These are phyloP conservation scores for Salix suchowensis DNA, from an alignment of 345 rosid species.

Conservation along the genomic window DNA sequence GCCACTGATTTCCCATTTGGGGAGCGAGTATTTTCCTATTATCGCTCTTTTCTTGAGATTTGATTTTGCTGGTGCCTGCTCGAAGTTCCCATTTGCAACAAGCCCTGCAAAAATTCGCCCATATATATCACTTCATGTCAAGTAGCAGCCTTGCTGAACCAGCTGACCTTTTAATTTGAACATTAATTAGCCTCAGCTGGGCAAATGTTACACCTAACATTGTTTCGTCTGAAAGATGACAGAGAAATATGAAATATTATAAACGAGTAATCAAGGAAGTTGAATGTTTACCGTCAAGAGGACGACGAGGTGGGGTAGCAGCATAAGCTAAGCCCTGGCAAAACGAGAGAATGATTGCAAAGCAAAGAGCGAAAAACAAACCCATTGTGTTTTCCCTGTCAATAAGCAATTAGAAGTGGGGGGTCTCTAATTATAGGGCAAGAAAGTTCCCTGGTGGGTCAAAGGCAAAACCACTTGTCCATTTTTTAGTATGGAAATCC, in stretches of 20 bases:
- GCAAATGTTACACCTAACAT: no score
- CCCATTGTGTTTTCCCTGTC: slow-evolving; percentile 13
- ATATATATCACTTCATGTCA: not conserved
- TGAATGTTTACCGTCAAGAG: slow-evolving; percentile 30
- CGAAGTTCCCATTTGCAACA: slow-evolving; percentile 69
- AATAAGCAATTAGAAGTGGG: not conserved
- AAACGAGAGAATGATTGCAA: slow-evolving; percentile 13
- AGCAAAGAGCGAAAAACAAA: slow-evolving; percentile 7
- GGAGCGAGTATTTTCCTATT: slow-evolving; percentile 72
- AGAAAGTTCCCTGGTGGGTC: not conserved
- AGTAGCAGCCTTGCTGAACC: no score
- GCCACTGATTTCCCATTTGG: slow-evolving; percentile 70
- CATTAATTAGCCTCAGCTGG: no score
- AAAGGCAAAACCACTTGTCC: not conserved
- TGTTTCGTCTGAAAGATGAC: no score
- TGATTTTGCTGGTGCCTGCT: slow-evolving; percentile 47
- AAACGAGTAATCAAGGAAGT: not conserved
- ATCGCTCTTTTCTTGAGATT: slow-evolving; percentile 62
- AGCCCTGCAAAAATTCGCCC: slow-evolving; percentile 31
- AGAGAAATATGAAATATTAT: not conserved
- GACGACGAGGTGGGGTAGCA: slow-evolving; percentile 8
- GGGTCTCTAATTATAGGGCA: not conserved
- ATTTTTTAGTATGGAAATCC: not conserved
- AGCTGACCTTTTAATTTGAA: no score
- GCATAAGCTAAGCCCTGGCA: slow-evolving; percentile 3